These are phyloP conservation scores for Umbilicus rupestris DNA, from an alignment of 164 flowering plant species.

Conservation along the genomic window DNA sequence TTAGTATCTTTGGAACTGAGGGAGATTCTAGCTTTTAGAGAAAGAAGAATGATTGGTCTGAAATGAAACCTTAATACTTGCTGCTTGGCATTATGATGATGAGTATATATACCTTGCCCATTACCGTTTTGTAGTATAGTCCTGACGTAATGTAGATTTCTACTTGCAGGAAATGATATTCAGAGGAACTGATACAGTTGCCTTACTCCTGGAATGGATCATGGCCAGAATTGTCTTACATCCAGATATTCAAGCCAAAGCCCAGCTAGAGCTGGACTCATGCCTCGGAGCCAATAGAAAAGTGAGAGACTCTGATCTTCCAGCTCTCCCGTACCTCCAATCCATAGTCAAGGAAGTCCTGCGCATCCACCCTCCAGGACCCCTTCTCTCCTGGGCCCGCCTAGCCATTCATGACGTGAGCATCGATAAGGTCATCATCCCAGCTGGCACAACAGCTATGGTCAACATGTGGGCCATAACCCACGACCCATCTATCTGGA, in stretches of 20 bases:
- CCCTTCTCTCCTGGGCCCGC: slow-evolving; percentile 84
- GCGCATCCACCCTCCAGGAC: slow-evolving; percentile 82
- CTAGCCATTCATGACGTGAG: slow-evolving; percentile 58
- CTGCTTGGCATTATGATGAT: not conserved
- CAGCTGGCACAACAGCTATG: slow-evolving; percentile 84
- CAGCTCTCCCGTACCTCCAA: slow-evolving; percentile 55
- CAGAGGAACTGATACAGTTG: slow-evolving; percentile 73
- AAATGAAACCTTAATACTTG: too few species aligned
- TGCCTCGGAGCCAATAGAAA: slow-evolving; percentile 29
- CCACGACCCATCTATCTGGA: slow-evolving; percentile 61
- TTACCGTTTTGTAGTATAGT: not conserved
- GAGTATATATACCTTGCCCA: not conserved
- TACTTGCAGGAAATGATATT: slow-evolving; percentile 60
- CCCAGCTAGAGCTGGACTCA: slow-evolving; percentile 43
- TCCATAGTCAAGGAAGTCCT: slow-evolving; percentile 69
- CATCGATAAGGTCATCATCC: slow-evolving; percentile 46
- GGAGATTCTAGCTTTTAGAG: too few species aligned
- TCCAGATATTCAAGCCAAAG: slow-evolving; percentile 59
- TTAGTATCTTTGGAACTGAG: too few species aligned
- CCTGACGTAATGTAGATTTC: not conserved
- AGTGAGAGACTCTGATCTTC: slow-evolving; percentile 50
- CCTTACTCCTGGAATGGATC: slow-evolving; percentile 66
- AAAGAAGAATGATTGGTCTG: too few species aligned
- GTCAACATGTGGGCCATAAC: slow-evolving; percentile 97
- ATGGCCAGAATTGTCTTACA: slow-evolving; percentile 69